Evolutionary conservation across 805 yeast genomes (phyloP).

Genomic region (Geotrichum ghanense): DNA sequence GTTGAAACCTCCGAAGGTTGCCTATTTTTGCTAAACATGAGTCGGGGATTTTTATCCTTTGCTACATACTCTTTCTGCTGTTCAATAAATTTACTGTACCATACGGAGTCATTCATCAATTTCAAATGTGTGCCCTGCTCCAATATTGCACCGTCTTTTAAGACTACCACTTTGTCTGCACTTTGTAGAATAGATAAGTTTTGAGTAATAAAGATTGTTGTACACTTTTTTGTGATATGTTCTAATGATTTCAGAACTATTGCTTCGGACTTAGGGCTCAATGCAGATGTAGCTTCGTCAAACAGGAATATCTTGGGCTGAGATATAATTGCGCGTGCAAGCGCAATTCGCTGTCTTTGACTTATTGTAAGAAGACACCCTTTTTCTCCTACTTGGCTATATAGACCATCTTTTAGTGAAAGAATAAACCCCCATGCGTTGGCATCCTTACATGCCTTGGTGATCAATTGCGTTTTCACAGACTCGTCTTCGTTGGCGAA

Average conservation of each 20-base stretch:
- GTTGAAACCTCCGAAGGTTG: not conserved
- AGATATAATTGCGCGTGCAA: slow-evolving; percentile 53
- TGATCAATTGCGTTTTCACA: slow-evolving; percentile 23
- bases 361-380: slow-evolving; percentile 53
- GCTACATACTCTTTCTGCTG: slow-evolving; percentile 10
- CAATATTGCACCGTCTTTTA: slow-evolving; percentile 35
- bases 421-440: slow-evolving; percentile 25
- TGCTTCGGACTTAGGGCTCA: slow-evolving; percentile 32
- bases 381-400: slow-evolving; percentile 50
- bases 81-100: slow-evolving; percentile 19
- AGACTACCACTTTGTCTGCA: slow-evolving; percentile 40
- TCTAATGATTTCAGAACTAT: slow-evolving; percentile 26
- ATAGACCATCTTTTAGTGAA: slow-evolving; percentile 66
- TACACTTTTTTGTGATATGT: slow-evolving; percentile 21
- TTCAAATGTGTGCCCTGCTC: slow-evolving; percentile 30
- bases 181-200: slow-evolving; percentile 39
- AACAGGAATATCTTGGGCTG: slow-evolving; percentile 46
- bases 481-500: slow-evolving; percentile 35
- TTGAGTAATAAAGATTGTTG: slow-evolving; percentile 44
- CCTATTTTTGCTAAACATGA: not conserved
- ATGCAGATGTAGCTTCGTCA: slow-evolving; percentile 51
- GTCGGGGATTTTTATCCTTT: slow-evolving; percentile 5
- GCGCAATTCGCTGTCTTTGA: slow-evolving; percentile 56
- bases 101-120: slow-evolving; percentile 17
- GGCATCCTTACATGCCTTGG: slow-evolving; percentile 21